These are phyloP conservation scores for Styphnolobium japonicum DNA, from an alignment of 306 rosid species.

Conservation along the genomic window DNA sequence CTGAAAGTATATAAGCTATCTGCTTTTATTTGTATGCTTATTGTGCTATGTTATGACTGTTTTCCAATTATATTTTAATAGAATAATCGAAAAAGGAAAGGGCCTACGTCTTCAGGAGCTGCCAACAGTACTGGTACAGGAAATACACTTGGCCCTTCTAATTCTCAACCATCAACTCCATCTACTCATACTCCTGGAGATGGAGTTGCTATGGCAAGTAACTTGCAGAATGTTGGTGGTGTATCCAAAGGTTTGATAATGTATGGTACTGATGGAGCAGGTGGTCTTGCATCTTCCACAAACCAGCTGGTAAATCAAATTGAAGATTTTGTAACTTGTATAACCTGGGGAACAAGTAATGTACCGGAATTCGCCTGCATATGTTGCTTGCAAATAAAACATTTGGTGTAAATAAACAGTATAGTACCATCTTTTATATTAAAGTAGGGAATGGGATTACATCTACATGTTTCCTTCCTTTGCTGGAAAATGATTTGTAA, in stretches of 20 bases:
- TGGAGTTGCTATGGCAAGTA: constrained; percentile 63
- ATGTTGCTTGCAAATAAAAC: constrained; percentile 18
- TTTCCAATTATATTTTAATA: constrained; percentile 31
- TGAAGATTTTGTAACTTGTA: constrained; percentile 18
- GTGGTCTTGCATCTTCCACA: constrained; percentile 90
- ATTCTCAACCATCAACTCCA: constrained; percentile 96
- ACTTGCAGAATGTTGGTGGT: constrained; percentile 68
- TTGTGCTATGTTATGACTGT: constrained; percentile 27
- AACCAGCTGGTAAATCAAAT: constrained; percentile 75
- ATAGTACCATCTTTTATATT: not conserved
- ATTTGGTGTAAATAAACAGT: not conserved
- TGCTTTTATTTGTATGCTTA: not conserved
- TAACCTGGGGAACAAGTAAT: not conserved
- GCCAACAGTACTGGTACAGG: constrained; percentile 98
- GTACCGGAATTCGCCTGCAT: not conserved
- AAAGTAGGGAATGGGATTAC: not conserved
- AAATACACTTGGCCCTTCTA: constrained; percentile 84
- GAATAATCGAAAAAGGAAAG: constrained; percentile 87
- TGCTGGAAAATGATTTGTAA: constrained; percentile 8
- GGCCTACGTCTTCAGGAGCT: constrained; percentile 89
- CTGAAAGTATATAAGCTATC: constrained; percentile 13
- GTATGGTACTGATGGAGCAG: constrained; percentile 72
- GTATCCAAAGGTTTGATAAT: constrained; percentile 67
- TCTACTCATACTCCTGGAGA: constrained; percentile 95
- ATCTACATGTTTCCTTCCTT: not conserved